Evolutionary conservation across 306 rosid species (phyloP).

Genomic region (Inga leiocalycina): DNA sequence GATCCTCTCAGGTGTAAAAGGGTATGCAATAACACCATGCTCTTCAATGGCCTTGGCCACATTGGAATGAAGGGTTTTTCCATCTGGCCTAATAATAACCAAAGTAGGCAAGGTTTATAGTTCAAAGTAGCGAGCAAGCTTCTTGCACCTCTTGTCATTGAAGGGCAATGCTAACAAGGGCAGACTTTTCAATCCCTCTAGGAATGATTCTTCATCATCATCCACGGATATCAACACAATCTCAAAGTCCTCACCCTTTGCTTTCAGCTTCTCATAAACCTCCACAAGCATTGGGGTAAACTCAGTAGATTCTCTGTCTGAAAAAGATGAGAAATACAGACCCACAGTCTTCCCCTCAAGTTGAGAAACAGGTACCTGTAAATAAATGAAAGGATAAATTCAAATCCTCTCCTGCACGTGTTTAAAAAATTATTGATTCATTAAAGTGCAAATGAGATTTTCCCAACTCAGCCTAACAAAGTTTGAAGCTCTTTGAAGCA

Average conservation of each 20-base stretch:
- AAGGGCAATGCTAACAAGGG: conserved; percentile 70
- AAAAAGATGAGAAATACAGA: conserved; percentile 52
- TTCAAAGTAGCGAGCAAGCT: conserved; percentile 54
- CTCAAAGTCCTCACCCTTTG: conserved; percentile 61
- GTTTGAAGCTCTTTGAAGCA: no score
- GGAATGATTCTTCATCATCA: conserved; percentile 53
- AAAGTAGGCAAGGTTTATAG: conserved; percentile 62
- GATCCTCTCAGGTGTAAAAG: no score
- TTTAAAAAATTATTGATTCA: no score
- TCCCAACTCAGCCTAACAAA: no score
- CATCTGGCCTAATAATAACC: conserved; percentile 66
- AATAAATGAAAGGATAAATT: not conserved
- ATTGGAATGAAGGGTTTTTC: no score
- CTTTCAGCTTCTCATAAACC: conserved; percentile 60
- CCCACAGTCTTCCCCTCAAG: conserved; percentile 73
- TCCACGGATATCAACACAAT: conserved; percentile 58
- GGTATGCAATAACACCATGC: no score
- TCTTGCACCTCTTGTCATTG: conserved; percentile 50
- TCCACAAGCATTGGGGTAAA: conserved; percentile 56
- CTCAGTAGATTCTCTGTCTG: conserved; percentile 19
- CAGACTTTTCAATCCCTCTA: conserved; percentile 38
- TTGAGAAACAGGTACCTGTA: conserved; percentile 41
- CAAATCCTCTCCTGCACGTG: not conserved
- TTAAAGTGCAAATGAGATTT: no score
- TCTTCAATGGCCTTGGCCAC: no score